Conservation (phyloP, 192 early-diverging fungal species). For the Rhizophagus prolifer region DNA sequence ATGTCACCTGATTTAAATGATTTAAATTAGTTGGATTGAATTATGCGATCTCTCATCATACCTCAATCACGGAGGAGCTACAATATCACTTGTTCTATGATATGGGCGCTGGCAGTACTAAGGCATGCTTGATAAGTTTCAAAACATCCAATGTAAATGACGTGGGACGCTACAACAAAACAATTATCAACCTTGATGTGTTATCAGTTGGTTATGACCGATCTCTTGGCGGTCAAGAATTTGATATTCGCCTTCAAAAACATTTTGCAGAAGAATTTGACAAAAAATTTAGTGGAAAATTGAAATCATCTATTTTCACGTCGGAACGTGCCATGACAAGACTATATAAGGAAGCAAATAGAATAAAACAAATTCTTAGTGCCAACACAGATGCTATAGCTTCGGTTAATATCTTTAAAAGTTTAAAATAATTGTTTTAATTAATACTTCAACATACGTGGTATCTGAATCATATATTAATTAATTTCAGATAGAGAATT, state of each 20-base stretch:
- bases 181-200: slow-evolving; percentile 71
- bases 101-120: slow-evolving; percentile 95
- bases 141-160: slow-evolving; percentile 58
- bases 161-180: slow-evolving; percentile 54
- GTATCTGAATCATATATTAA: background rate
- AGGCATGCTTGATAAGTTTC: slow-evolving; percentile 85
- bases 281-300: slow-evolving; percentile 44
- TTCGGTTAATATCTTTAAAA: slow-evolving; percentile 51
- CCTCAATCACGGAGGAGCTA: slow-evolving; percentile 56
- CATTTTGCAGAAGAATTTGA: slow-evolving; percentile 79
- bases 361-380: slow-evolving; percentile 95
- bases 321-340: slow-evolving; percentile 84
- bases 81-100: slow-evolving; percentile 93
- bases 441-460: background rate
- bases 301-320: slow-evolving; percentile 54
- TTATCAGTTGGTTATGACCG: slow-evolving; percentile 79
- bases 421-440: background rate
- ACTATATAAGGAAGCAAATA: slow-evolving; percentile 89
- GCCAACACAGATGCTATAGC: slow-evolving; percentile 87
- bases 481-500: slow-evolving; percentile 71
- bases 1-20: background rate
- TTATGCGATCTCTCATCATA: slow-evolving; percentile 74
- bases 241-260: slow-evolving; percentile 83
- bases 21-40: slow-evolving; percentile 75
- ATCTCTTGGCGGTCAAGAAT: slow-evolving; percentile 82